Percentiles rank a stretch among this genome's conserved stretches.
Evolutionary conservation across 2,329 filamentous ascomycete genomes (phyloP).

Genomic region (Fusarium praegraminearum): DNA sequence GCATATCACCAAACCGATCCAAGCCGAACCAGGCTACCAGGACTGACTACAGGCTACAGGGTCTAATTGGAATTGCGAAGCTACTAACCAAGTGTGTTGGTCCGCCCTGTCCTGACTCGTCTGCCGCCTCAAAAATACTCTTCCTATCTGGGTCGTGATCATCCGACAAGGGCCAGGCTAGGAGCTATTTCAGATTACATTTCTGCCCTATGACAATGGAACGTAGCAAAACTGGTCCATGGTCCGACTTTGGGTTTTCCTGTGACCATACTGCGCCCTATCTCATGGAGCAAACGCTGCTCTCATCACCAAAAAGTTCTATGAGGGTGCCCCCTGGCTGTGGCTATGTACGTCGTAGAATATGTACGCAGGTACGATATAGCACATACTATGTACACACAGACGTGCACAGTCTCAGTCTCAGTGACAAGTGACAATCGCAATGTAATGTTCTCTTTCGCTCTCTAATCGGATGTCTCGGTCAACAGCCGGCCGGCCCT

Average conservation of each 20-base stretch:
- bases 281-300: conserved; percentile 4
- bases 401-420: conserved; percentile 16
- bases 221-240: conserved; percentile 19
- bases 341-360: neutral
- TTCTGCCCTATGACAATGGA: conserved; percentile 35
- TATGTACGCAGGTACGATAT: conserved; percentile 4
- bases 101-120: conserved; percentile 34
- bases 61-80: conserved; percentile 19
- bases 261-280: conserved; percentile 1
- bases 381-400: conserved; percentile 22
- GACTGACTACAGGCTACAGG: neutral
- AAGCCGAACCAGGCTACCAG: neutral
- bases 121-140: conserved; percentile 25
- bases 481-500: conserved; percentile 16
- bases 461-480: conserved; percentile 34
- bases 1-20: neutral
- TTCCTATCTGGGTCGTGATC: conserved; percentile 22
- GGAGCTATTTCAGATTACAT: conserved; percentile 3
- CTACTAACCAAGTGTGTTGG: neutral
- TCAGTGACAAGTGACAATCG: conserved; percentile 7
- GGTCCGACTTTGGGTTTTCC: conserved; percentile 39
- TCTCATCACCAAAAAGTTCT: neutral
- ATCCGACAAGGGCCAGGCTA: conserved; percentile 13
- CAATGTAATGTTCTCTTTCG: conserved; percentile 1
- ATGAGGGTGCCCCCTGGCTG: neutral